Base-by-base conservation (phyloP, 2,329 filamentous ascomycete genomes). In the Trichoderma sp. region DNA sequence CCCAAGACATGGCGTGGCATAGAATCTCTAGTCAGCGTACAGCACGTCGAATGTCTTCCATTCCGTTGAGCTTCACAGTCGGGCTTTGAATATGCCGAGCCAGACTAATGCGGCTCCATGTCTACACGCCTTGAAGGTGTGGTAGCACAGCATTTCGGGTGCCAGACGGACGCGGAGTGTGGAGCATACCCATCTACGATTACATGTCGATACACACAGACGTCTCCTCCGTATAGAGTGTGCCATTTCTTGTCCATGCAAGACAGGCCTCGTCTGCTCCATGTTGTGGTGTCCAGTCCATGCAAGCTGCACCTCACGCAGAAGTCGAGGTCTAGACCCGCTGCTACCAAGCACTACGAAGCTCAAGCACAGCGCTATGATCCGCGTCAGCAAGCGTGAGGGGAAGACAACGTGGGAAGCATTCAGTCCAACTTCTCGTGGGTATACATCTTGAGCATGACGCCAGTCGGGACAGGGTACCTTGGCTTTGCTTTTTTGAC, bases 301-400 rank as follows among this genome's bases (percentile, higher is more conserved):
- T 64, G 61, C 19, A 64, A 64, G 61, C 52, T 57, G 52, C 52
- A 56, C 35, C 39, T 64, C 37, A 19, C 52, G 52, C 39, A 56
- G 50, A 13, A 56, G 48, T 64, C 52, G 9, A 48, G 37, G 17
- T 29, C 61, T 35, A 45, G 52, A 34, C 9, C 52, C 37, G 27
- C 59, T 52, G 59, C 45, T 29, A 37, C 32, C 9, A 35, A 13
- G 9, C 10, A 6, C 52, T 22, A 58, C 35, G 52, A 10, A 27
- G 8, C 29, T 22, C 35, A 22, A 42, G 17, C 17, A 54, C 9
- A 10, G 48, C 50, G n/a, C 32, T 19, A 22, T 45, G 34, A 45
- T 64, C n/a, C 35, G 22, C 37, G 52, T 64, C 29, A 56, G 52
- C 50, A 29, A 45, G 39, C 4, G 52, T 13, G 52, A 56, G 61